These are phyloP conservation scores for Calonectria fujianensis DNA, from an alignment of 2,329 filamentous ascomycete genomes.

Conservation along the genomic window DNA sequence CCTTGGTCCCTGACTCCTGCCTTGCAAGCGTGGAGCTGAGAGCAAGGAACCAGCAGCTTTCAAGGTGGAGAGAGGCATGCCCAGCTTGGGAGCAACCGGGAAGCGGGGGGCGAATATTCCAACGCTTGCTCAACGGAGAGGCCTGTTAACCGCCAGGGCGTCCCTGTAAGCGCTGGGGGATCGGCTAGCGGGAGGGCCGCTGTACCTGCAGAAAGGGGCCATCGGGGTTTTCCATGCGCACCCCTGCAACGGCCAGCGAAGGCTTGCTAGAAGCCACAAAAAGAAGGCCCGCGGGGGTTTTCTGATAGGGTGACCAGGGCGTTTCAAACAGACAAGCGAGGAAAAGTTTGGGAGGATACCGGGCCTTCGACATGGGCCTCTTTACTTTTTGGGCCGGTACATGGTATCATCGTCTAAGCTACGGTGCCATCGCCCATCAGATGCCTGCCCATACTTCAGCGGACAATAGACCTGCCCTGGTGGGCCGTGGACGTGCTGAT, in stretches of 20 bases:
- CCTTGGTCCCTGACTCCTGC: background rate
- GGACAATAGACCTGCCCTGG: constrained; percentile 11
- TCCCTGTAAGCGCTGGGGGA: constrained; percentile 37
- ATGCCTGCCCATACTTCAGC: constrained; percentile 25
- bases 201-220: constrained; percentile 51
- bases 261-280: constrained; percentile 36
- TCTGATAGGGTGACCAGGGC: constrained; percentile 54
- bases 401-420: constrained; percentile 29
- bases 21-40: constrained; percentile 11
- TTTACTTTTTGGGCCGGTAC: constrained; percentile 20
- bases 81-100: constrained; percentile 1
- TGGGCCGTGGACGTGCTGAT: background rate
- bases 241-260: constrained; percentile 22
- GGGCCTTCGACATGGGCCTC: constrained; percentile 3
- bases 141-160: constrained; percentile 25
- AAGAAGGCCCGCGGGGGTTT: constrained; percentile 40
- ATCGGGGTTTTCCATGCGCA: constrained; percentile 12
- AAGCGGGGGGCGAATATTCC: constrained; percentile 11
- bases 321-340: constrained; percentile 51
- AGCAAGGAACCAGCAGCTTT: background rate
- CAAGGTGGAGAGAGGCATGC: background rate
- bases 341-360: constrained; percentile 19
- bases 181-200: constrained; percentile 33
- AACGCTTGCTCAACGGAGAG: constrained; percentile 26
- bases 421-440: constrained; percentile 1